Evolutionary conservation across 805 yeast species (phyloP).

Genomic region (Pichia gijzeniarum): DNA sequence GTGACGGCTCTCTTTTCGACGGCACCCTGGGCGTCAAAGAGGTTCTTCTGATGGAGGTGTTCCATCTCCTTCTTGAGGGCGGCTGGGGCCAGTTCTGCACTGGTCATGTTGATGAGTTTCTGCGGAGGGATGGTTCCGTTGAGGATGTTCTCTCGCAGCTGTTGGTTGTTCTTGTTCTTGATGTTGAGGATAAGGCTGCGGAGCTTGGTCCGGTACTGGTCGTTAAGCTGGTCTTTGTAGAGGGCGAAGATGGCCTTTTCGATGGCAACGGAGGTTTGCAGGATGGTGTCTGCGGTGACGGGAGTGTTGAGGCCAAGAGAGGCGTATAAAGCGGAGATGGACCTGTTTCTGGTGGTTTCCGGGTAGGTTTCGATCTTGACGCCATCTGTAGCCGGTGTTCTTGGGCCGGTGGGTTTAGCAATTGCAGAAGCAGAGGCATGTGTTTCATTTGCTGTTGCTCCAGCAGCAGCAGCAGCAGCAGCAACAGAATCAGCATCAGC

Average conservation of each 20-base stretch:
- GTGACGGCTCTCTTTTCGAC: slow-evolving; percentile 93
- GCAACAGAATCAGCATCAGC: slow-evolving; percentile 2
- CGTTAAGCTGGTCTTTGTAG: slow-evolving; percentile 51
- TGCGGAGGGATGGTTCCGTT: slow-evolving; percentile 60
- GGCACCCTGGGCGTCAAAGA: slow-evolving; percentile 97
- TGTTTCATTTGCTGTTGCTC: slow-evolving; percentile 16
- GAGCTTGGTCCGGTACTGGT: slow-evolving; percentile 71
- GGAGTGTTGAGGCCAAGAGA: slow-evolving; percentile 80
- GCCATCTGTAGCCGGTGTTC: slow-evolving; percentile 79
- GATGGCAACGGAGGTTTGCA: slow-evolving; percentile 59
- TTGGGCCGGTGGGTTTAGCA: too few species aligned
- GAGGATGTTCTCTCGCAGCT: slow-evolving; percentile 62
- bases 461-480: slow-evolving; percentile 1
- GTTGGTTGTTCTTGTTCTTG: slow-evolving; percentile 85
- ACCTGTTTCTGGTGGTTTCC: slow-evolving; percentile 76
- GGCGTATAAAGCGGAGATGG: slow-evolving; percentile 77
- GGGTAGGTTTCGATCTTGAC: slow-evolving; percentile 62
- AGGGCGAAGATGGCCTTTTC: slow-evolving; percentile 64
- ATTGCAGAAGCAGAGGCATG: slow-evolving; percentile 35
- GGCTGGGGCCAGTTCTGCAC: slow-evolving; percentile 96
- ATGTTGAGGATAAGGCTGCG: slow-evolving; percentile 83
- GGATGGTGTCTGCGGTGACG: slow-evolving; percentile 42
- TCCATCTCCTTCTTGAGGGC: slow-evolving; percentile 80
- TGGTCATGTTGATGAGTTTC: slow-evolving; percentile 70
- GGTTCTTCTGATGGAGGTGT: slow-evolving; percentile 76